Percentiles rank a stretch among this genome's conserved stretches.
phyloP scores from a whole-genome alignment of 345 rosid species.

The Abelmoschus esculentus region DNA sequence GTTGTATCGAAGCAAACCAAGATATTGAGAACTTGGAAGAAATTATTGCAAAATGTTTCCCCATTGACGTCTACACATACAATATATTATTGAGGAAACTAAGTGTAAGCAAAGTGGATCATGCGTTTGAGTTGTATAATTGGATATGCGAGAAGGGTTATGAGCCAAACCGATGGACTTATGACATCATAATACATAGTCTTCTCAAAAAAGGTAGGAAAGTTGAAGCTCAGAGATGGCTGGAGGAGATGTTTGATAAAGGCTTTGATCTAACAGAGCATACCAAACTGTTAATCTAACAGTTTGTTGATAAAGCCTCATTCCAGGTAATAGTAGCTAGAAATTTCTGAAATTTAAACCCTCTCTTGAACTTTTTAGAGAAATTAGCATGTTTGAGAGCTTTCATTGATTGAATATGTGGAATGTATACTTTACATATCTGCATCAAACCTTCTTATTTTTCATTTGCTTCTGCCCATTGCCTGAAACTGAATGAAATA shows the following conservation, averaged over 20 bases:
- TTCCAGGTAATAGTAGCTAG: background rate
- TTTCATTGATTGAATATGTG: slow-evolving; percentile 1
- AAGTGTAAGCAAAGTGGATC: slow-evolving; percentile 26
- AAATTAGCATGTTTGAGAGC: background rate
- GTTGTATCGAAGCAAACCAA: slow-evolving; percentile 21
- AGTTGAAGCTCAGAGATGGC: slow-evolving; percentile 33
- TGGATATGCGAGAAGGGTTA: slow-evolving; percentile 47
- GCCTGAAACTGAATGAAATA: background rate
- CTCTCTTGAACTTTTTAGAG: background rate
- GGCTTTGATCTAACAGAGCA: slow-evolving; percentile 18
- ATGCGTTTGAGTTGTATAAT: slow-evolving; percentile 38
- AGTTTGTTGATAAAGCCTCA: background rate
- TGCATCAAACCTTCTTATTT: background rate
- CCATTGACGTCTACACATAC: slow-evolving; percentile 44
- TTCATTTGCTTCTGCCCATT: background rate
- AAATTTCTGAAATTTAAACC: background rate
- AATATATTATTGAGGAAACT: slow-evolving; percentile 54
- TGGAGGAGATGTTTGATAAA: slow-evolving; percentile 25
- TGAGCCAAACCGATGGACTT: slow-evolving; percentile 56
- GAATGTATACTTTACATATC: background rate
- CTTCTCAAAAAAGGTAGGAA: slow-evolving; percentile 27
- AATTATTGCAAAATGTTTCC: slow-evolving; percentile 54
- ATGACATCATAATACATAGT: slow-evolving; percentile 31
- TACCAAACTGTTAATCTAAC: slow-evolving; percentile 7
- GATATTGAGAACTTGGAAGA: slow-evolving; percentile 40